These are phyloP conservation scores for Apiospora malaysiana DNA, from an alignment of 2,329 filamentous ascomycete genomes.

Conservation along the genomic window DNA sequence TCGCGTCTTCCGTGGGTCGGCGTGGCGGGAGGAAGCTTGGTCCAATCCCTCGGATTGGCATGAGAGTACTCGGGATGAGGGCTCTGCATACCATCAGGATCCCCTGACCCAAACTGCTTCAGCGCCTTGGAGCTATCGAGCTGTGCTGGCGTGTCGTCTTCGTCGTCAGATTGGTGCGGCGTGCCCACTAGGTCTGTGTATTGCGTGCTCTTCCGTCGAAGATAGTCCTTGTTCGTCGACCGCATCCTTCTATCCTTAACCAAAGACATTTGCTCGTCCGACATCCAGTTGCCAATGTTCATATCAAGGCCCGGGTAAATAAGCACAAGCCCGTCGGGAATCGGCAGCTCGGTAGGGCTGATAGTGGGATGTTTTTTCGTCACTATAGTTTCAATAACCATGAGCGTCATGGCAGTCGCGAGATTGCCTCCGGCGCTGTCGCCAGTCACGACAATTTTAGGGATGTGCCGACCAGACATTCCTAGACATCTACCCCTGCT, in stretches of 20 bases:
- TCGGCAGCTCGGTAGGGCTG: constrained; percentile 66
- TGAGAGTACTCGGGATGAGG: constrained; percentile 59
- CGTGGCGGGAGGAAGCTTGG: constrained; percentile 31
- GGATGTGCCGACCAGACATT: constrained; percentile 68
- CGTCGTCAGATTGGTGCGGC: constrained; percentile 80
- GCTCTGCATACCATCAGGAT: constrained; percentile 35
- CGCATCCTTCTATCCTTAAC: constrained; percentile 83
- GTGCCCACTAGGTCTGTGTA: constrained; percentile 86
- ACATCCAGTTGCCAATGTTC: constrained; percentile 99
- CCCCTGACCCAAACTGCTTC: constrained; percentile 27
- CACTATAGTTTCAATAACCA: constrained; percentile 81
- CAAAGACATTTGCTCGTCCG: constrained; percentile 93
- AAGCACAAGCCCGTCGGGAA: constrained; percentile 81
- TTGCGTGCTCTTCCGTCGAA: constrained; percentile 85
- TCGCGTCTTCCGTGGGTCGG: constrained; percentile 30
- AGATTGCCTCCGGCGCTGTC: constrained; percentile 86
- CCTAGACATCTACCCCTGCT: constrained; percentile 79
- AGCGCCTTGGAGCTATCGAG: constrained; percentile 34
- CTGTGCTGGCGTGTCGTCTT: constrained; percentile 55
- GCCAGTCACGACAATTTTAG: constrained; percentile 75
- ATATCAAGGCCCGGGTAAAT: constrained; percentile 93
- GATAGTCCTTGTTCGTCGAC: constrained; percentile 77
- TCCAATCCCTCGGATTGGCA: constrained; percentile 48
- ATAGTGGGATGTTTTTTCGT: constrained; percentile 61
- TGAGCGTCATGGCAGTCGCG: constrained; percentile 80